A percentile compares a stretch with the other conserved stretches of the same genome.
phyloP scores from a whole-genome alignment of 148 eudicot genomes.

The Silene uniflora region DNA sequence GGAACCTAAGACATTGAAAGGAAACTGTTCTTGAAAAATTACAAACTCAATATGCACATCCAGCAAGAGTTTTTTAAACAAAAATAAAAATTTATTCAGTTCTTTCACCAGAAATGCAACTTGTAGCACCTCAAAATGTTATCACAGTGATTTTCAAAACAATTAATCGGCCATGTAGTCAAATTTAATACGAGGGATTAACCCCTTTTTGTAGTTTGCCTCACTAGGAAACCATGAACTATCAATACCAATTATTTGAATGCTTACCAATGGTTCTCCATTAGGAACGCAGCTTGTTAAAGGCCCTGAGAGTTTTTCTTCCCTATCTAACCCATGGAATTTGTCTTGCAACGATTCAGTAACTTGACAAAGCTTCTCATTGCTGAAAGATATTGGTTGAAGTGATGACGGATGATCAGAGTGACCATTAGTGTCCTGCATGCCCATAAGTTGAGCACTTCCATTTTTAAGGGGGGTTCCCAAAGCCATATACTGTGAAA shows the following conservation, averaged over 20 bases:
- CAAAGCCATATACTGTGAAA: constrained; percentile 28
- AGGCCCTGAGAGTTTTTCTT: constrained; percentile 21
- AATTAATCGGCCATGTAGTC: neutral
- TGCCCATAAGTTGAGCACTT: constrained; percentile 25
- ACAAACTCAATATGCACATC: neutral
- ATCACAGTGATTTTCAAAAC: no score
- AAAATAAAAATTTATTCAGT: no score
- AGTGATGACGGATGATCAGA: constrained; percentile 5
- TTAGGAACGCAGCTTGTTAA: constrained; percentile 25
- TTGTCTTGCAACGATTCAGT: constrained; percentile 17
- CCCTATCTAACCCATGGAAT: constrained; percentile 10
- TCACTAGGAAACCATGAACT: no score
- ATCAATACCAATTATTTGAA: neutral
- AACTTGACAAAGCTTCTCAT: constrained; percentile 18
- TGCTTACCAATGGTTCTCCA: constrained; percentile 28
- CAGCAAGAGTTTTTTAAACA: no score
- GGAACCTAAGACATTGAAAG: constrained; percentile 13
- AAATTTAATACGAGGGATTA: no score
- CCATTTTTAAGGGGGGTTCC: constrained; percentile 14
- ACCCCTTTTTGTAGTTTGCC: neutral
- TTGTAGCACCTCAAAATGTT: no score
- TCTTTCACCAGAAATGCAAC: no score
- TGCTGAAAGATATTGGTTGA: constrained; percentile 14
- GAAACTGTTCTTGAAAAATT: neutral
- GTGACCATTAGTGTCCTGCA: constrained; percentile 20